Base-by-base conservation (phyloP, 192 early-diverging fungal species). In the Linnemannia exigua region DNA sequence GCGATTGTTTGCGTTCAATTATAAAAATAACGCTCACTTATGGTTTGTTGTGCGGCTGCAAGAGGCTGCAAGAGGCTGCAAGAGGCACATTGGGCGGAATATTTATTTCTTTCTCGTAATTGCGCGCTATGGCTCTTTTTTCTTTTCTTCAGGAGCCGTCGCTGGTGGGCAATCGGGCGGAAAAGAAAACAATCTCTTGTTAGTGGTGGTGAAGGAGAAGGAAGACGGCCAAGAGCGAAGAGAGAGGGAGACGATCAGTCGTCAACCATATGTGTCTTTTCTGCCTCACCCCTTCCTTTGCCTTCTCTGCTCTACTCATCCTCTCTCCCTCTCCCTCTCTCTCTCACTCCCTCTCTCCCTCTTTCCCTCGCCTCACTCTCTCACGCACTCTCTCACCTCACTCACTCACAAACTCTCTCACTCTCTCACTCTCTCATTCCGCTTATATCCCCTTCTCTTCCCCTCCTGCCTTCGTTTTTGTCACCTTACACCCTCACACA, bases 1-100 rank as follows among this genome's bases (percentile, higher is more conserved):
- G 79, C 70, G 70, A 80, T 72, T 36, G 31, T 67, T 50, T 61
- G 47, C 63, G 50, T 72, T 35, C 48, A 36, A 22, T 67, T 69
- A 20, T 67, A 33, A 31, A 63, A 63, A 63, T 63, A 63, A 33
- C 58, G 58, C 28, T 58, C 54, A 25, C n/a, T 58, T 58, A n/a
- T n/a, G 54, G 54, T 58, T 58, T 61, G 54, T 66, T 51, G 19
- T 44, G 6, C 50, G 41, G 9, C 12, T 74, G 25, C 22, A 0
- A 35, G 50, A 17, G 70, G 11, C 6, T 36, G 6, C 50, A 20
- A 5, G 38, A 22, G 47, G 12, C 5, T 37, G 72, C 19, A 38
- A 12, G 9, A 6, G 54, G 9, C 25, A 12, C 12, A 25, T 8
- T 61, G 25, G 58, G 58, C 58, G 58, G 58, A 58, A 63, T 63